Evolutionary conservation across 2,329 filamentous ascomycete species (phyloP).

Genomic region (Ophiostoma ips): DNA sequence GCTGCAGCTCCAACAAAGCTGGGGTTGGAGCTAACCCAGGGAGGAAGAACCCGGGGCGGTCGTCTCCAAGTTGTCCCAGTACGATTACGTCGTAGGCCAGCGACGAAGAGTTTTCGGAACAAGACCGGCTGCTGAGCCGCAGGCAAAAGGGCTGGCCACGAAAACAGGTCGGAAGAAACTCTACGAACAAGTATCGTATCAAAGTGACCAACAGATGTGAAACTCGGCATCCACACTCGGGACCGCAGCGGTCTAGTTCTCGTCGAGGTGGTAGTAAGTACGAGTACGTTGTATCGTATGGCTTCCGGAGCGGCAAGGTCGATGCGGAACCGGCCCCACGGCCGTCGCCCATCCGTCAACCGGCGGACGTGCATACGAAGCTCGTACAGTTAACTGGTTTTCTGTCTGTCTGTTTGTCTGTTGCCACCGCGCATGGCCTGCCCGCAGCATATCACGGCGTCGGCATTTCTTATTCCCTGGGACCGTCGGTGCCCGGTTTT

Average conservation of each 20-base stretch:
- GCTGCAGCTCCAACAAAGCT: slow-evolving; percentile 5
- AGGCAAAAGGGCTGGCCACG: neutral
- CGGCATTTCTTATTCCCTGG: neutral
- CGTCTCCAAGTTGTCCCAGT: neutral
- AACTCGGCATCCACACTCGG: too few relatives aligned
- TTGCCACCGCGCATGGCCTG: neutral
- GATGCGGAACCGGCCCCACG: slow-evolving; percentile 1
- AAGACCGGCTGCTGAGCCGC: neutral
- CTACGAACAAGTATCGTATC: too few relatives aligned
- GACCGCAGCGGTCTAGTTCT: neutral
- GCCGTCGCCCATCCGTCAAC: neutral
- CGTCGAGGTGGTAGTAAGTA: too few relatives aligned
- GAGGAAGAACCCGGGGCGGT: slow-evolving; percentile 9
- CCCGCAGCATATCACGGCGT: neutral
- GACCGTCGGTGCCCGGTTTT: neutral
- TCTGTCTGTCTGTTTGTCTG: too few relatives aligned
- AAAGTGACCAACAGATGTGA: too few relatives aligned
- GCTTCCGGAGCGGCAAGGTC: neutral
- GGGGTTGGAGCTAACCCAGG: slow-evolving; percentile 10
- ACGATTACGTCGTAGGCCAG: neutral
- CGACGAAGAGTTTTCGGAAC: slow-evolving; percentile 12
- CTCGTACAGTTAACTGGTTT: neutral
- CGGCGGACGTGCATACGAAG: neutral
- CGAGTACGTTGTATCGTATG: neutral
- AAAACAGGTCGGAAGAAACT: too few relatives aligned